phyloP scores from a whole-genome alignment of 1,284 basidiomycete species.

The Gastroboletus turbinatus region DNA sequence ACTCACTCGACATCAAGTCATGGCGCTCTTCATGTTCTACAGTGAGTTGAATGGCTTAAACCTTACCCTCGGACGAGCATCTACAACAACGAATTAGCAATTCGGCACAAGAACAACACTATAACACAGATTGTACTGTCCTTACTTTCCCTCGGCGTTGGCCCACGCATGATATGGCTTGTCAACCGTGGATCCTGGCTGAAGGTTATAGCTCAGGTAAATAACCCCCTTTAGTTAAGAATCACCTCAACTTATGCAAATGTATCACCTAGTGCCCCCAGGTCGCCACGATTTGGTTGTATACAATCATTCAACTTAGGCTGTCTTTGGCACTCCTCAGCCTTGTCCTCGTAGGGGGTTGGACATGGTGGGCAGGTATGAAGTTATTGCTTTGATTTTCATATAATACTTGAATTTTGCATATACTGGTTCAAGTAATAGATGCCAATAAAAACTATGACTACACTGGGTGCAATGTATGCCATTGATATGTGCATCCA shows the following conservation, averaged over 20 bases:
- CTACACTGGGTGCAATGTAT: slow-evolving; percentile 14
- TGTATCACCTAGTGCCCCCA: slow-evolving; percentile 60
- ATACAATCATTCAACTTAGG: slow-evolving; percentile 64
- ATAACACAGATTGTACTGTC: slow-evolving; percentile 58
- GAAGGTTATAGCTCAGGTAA: slow-evolving; percentile 70
- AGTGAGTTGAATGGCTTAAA: slow-evolving; percentile 45
- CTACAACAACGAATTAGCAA: slow-evolving; percentile 42
- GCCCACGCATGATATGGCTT: slow-evolving; percentile 67
- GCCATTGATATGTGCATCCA: slow-evolving; percentile 4
- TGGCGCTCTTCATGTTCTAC: slow-evolving; percentile 75
- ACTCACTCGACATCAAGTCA: slow-evolving; percentile 43
- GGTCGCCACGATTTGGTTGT: slow-evolving; percentile 74
- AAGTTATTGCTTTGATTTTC: slow-evolving; percentile 40
- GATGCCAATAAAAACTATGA: background rate
- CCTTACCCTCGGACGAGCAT: background rate
- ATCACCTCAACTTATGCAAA: slow-evolving; percentile 4
- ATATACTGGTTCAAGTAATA: background rate
- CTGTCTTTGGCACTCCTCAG: slow-evolving; percentile 59
- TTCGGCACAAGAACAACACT: slow-evolving; percentile 57
- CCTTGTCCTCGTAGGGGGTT: slow-evolving; percentile 51
- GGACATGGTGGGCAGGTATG: slow-evolving; percentile 60
- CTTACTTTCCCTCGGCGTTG: slow-evolving; percentile 53
- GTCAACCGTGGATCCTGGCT: slow-evolving; percentile 65
- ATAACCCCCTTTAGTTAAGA: slow-evolving; percentile 9
- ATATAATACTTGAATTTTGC: background rate